Percentiles rank a stretch among this genome's conserved stretches.
Conservation (phyloP, 192 early-diverging fungal genomes). For the Oehlia diaphana region DNA sequence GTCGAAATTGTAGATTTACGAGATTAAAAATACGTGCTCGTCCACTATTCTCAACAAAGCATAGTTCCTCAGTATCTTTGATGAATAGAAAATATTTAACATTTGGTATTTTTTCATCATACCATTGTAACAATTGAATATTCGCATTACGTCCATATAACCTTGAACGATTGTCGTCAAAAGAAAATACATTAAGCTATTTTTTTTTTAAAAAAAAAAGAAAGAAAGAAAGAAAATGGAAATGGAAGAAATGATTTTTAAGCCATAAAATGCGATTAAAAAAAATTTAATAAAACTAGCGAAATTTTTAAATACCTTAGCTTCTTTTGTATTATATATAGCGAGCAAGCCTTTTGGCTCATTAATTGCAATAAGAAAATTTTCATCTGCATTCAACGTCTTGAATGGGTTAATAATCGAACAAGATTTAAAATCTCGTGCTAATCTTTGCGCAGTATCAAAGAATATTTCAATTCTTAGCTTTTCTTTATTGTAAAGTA, state of each 20-base stretch:
- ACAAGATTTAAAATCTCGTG: not conserved
- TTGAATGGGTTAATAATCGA: not conserved
- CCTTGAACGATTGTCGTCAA: not conserved
- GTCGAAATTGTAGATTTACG: not conserved
- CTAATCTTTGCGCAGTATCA: not conserved
- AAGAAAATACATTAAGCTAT: not conserved
- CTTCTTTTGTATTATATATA: not conserved
- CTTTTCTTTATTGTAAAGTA: not conserved
- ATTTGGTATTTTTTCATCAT: not conserved
- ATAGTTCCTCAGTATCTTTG: conserved; percentile 7
- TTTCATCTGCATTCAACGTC: not conserved
- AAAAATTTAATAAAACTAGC: too few relatives aligned
- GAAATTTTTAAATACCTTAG: not conserved
- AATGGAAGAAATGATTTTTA: too few relatives aligned
- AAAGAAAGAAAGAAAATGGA: too few relatives aligned
- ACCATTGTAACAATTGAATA: not conserved
- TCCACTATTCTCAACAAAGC: conserved; percentile 6
- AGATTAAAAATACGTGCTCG: not conserved
- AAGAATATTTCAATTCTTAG: not conserved
- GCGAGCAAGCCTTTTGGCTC: not conserved
- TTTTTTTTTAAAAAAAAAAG: too few relatives aligned
- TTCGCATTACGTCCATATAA: not conserved
- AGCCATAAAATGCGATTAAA: too few relatives aligned
- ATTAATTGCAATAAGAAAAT: conserved; percentile 18
- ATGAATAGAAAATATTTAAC: conserved; percentile 7